Base-by-base conservation (phyloP, 352 stramenopile genomes). In the Phytophthora rubi region DNA sequence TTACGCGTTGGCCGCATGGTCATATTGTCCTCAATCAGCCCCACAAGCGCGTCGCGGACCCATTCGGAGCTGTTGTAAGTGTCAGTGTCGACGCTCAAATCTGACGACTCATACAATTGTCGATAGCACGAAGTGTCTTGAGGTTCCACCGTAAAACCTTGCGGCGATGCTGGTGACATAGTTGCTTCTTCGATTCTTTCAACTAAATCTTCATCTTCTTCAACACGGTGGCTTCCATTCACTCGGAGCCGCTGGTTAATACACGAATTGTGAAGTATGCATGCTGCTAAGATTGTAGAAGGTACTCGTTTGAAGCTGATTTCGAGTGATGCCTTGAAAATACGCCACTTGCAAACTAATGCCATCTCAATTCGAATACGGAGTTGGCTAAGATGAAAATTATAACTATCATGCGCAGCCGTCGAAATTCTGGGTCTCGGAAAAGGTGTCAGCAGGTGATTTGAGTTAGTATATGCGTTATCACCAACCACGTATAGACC, bases 291-390 rank as follows among this genome's bases (percentile, higher is more conserved):
- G 23, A 55, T 55, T 55, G 49, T 55, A 30, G 23, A 23, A 55
- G 49, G 49, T 23, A 59, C 53, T 4, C 53, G 30, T 59, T 49
- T 59, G n/a, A 59, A 59, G 9, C 33, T 33, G 30, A 59, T 59
- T n/a, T 59, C 53, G 12, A 61, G 23, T 12, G 54, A 37, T 23
- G 23, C 33, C n/a, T 52, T 61, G 13, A 61, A 48, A 10, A 61
- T 23, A 9, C 37, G 37, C 5, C 54, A 61, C 30, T 61, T 52
- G 13, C 45, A 52, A 7, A 52, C 45, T 12, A 61, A 23, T 8
- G 21, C 54, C 54, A 52, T 61, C 26, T 52, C 35, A 39, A 61
- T 51, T 21, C 54, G 12, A 51, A 52, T 61, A 39, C 35, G 21
- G 21, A 61, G 13, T 51, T 61, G 59, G 13, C 59, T 65, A 5